A percentile compares a stretch with the other conserved stretches of the same genome.
Evolutionary conservation across 164 flowering plant species (phyloP).

Genomic region (Vitis amurensis): DNA sequence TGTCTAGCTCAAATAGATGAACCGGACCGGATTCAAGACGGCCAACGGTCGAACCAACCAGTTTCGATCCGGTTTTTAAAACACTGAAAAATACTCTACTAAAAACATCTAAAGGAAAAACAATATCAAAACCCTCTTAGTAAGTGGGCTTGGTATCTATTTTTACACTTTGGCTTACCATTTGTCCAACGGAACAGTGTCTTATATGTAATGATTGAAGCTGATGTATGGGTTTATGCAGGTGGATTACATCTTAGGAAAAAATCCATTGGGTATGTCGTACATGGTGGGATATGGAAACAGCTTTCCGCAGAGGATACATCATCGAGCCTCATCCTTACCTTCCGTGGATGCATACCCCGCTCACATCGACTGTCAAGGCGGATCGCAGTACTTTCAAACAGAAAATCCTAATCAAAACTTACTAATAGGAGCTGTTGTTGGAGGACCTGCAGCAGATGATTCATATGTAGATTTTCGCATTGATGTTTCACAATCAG

Average conservation of each 20-base stretch:
- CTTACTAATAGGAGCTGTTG: conserved; percentile 31
- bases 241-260: conserved; percentile 49
- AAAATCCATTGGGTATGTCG: conserved; percentile 38
- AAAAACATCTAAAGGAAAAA: too few species aligned
- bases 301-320: conserved; percentile 33
- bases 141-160: too few species aligned
- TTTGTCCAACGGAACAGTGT: too few species aligned
- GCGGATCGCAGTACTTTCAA: conserved; percentile 20
- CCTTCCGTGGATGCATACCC: conserved; percentile 24
- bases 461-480: conserved; percentile 32
- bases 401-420: conserved; percentile 27
- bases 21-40: too few species aligned
- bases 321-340: conserved; percentile 41
- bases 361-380: conserved; percentile 17
- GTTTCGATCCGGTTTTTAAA: too few species aligned
- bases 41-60: accelerated
- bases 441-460: conserved; percentile 38
- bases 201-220: too few species aligned
- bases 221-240: conserved; percentile 12
- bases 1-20: too few species aligned
- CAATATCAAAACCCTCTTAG: too few species aligned
- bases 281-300: conserved; percentile 52
- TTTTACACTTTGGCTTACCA: too few species aligned
- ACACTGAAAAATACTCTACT: too few species aligned
- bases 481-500: conserved; percentile 21